phyloP scores from a whole-genome alignment of 345 rosid species.

The Geranium brycei region DNA sequence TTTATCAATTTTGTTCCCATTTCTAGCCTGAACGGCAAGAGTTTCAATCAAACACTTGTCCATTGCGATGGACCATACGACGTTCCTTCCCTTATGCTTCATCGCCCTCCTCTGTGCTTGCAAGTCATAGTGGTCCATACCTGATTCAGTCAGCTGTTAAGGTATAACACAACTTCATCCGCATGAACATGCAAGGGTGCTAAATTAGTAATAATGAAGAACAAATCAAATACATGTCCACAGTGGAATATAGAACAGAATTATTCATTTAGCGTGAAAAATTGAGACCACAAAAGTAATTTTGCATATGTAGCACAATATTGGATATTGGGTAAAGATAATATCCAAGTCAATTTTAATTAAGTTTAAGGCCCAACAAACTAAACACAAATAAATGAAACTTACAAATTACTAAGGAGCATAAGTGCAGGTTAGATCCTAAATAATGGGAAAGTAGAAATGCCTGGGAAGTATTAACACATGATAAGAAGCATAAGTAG shows the following conservation, averaged over 20 bases:
- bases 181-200: neutral
- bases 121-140: constrained; percentile 56
- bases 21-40: constrained; percentile 68
- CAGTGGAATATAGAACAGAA: neutral
- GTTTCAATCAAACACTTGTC: constrained; percentile 83
- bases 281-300: neutral
- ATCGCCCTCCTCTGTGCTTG: constrained; percentile 46
- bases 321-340: neutral
- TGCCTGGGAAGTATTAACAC: neutral
- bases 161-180: neutral
- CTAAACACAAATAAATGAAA: neutral
- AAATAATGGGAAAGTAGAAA: neutral
- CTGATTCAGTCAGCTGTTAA: constrained; percentile 14
- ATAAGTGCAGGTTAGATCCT: neutral
- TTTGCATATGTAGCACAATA: neutral
- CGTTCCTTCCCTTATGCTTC: constrained; percentile 83
- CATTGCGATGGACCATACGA: constrained; percentile 81
- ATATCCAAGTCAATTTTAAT: neutral
- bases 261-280: neutral
- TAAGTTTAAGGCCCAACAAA: neutral
- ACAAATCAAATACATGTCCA: neutral
- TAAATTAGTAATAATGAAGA: too few species aligned
- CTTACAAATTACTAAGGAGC: neutral
- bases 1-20: constrained; percentile 69
- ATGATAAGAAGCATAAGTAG: neutral